Evolutionary conservation across 169 alveolate species (phyloP).

Genomic region (Theileria luwenshuni): DNA sequence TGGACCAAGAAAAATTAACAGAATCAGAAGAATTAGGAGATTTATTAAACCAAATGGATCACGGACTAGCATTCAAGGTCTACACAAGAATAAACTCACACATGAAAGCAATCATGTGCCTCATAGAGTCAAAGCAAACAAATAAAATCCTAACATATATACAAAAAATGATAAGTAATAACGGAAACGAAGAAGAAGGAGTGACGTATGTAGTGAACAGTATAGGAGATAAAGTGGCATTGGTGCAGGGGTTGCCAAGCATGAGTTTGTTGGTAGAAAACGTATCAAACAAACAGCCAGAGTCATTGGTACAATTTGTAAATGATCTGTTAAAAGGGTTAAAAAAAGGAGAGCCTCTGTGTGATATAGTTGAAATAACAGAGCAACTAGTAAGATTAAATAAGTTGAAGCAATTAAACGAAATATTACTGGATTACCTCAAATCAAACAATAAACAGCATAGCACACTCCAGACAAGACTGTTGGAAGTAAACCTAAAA

Average conservation of each 20-base stretch:
- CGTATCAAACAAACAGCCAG: slow-evolving; percentile 31
- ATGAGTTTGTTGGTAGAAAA: slow-evolving; percentile 65
- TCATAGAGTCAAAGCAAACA: slow-evolving; percentile 91
- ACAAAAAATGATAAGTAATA: slow-evolving; percentile 20
- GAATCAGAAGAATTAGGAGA: slow-evolving; percentile 97
- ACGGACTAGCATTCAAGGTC: slow-evolving; percentile 90
- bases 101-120: slow-evolving; percentile 90
- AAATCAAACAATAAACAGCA: slow-evolving; percentile 96
- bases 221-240: slow-evolving; percentile 52
- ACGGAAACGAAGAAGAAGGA: neutral
- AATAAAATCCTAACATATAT: slow-evolving; percentile 47
- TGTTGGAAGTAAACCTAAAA: slow-evolving; percentile 93
- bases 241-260: slow-evolving; percentile 67
- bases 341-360: slow-evolving; percentile 72
- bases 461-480: slow-evolving; percentile 96
- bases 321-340: slow-evolving; percentile 32
- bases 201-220: slow-evolving; percentile 29
- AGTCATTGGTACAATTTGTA: slow-evolving; percentile 10
- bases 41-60: slow-evolving; percentile 87
- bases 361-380: slow-evolving; percentile 88
- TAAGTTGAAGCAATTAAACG: slow-evolving; percentile 95
- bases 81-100: slow-evolving; percentile 79
- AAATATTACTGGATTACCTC: slow-evolving; percentile 95
- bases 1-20: slow-evolving; percentile 95
- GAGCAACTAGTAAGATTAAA: slow-evolving; percentile 69